Evolutionary conservation across 345 rosid species (phyloP).

Genomic region (Lepidium aucheri): DNA sequence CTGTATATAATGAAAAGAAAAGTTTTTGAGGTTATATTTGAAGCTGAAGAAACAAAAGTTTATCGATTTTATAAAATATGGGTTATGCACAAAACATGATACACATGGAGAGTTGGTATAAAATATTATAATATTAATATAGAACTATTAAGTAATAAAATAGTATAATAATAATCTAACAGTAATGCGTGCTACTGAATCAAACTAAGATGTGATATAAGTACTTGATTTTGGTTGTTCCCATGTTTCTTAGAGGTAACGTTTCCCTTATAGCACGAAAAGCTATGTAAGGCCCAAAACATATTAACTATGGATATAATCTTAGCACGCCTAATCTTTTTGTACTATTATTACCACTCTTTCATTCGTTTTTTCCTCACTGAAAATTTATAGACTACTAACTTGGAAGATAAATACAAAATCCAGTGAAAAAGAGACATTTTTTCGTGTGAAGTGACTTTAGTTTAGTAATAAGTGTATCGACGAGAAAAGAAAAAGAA

Average conservation of each 20-base stretch:
- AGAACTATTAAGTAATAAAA: constrained; percentile 1
- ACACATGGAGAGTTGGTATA: constrained; percentile 25
- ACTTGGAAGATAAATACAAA: no score
- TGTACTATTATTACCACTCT: not conserved
- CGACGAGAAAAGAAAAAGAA: no score
- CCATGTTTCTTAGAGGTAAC: constrained; percentile 29
- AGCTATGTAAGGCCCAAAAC: not conserved
- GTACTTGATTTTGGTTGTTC: constrained; percentile 19
- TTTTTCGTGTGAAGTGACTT: no score
- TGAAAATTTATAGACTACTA: no score
- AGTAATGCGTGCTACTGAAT: constrained; percentile 24
- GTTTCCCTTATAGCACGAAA: constrained; percentile 14
- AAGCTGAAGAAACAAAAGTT: not conserved
- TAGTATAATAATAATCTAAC: not conserved
- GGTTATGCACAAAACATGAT: constrained; percentile 24
- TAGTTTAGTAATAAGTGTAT: no score
- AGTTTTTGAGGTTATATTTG: constrained; percentile 14
- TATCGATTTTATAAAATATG: constrained; percentile 1
- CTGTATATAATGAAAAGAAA: not conserved
- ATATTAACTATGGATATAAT: not conserved
- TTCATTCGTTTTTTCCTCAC: not conserved
- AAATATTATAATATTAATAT: not conserved
- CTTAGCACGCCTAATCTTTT: not conserved
- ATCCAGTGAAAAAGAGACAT: no score
- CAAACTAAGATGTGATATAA: constrained; percentile 24